phyloP scores from a whole-genome alignment of 2,329 filamentous ascomycete genomes.

The Fusarium hostae region DNA sequence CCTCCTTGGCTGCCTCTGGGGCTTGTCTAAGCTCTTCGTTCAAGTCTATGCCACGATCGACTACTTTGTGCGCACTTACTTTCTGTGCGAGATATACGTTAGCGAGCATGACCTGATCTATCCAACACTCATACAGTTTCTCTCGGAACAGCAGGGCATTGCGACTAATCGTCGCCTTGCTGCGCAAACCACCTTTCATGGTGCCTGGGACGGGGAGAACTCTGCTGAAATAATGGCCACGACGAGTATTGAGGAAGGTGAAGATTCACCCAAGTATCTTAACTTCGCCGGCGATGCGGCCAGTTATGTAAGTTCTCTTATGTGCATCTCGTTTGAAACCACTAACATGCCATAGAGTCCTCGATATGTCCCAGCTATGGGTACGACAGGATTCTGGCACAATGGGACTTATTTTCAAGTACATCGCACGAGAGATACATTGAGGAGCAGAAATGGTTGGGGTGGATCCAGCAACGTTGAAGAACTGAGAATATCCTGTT shows the following conservation, averaged over 20 bases:
- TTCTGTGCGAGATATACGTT: constrained; percentile 64
- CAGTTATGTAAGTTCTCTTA: constrained; percentile 53
- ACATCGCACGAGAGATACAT: constrained; percentile 57
- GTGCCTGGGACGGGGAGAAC: constrained; percentile 67
- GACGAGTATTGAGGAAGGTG: constrained; percentile 52
- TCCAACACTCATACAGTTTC: constrained; percentile 66
- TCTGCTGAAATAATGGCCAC: constrained; percentile 52
- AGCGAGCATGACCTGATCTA: constrained; percentile 68
- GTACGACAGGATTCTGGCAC: constrained; percentile 66
- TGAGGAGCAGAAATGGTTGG: constrained; percentile 47
- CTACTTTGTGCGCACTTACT: constrained; percentile 54
- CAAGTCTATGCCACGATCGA: constrained; percentile 51
- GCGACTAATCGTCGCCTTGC: constrained; percentile 62
- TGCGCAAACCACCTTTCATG: constrained; percentile 65
- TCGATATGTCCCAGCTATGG: constrained; percentile 65
- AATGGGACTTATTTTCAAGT: constrained; percentile 62
- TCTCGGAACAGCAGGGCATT: constrained; percentile 63
- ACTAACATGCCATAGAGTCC: constrained; percentile 51
- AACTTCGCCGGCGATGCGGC: constrained; percentile 70
- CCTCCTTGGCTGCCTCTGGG: constrained; percentile 60
- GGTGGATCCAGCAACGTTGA: constrained; percentile 62
- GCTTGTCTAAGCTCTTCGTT: constrained; percentile 50
- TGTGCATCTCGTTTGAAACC: not conserved
- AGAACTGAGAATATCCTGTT: constrained; percentile 64
- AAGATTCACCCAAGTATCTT: constrained; percentile 56